These are phyloP conservation scores for Alternaria angustiovoidea DNA, from an alignment of 2,329 filamentous ascomycete species.

Conservation along the genomic window DNA sequence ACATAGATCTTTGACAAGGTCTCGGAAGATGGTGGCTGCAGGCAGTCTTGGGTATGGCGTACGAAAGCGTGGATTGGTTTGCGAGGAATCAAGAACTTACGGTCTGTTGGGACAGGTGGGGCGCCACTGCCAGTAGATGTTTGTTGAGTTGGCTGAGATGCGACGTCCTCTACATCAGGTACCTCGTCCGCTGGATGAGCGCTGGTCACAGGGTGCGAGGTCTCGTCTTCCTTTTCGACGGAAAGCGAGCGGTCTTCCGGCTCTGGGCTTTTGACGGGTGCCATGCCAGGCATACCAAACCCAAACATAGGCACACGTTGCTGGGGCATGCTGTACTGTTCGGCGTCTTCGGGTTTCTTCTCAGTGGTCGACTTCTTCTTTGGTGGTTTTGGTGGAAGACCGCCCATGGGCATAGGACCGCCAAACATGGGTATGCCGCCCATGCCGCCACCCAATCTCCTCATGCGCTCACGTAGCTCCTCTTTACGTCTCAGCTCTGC, in stretches of 20 bases:
- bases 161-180: conserved; percentile 64
- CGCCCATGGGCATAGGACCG: conserved; percentile 68
- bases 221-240: conserved; percentile 62
- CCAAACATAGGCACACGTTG: conserved; percentile 64
- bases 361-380: conserved; percentile 58
- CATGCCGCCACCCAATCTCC: conserved; percentile 98
- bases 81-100: conserved; percentile 57
- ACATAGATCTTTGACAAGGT: conserved; percentile 46
- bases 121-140: conserved; percentile 50
- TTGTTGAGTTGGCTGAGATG: conserved; percentile 53
- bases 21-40: conserved; percentile 37
- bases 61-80: conserved; percentile 39
- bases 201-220: conserved; percentile 53
- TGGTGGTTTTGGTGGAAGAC: conserved; percentile 49
- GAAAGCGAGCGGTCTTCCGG: conserved; percentile 52
- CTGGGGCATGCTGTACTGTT: conserved; percentile 39
- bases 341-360: conserved; percentile 48
- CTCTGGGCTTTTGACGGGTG: conserved; percentile 60
- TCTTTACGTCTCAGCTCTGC: conserved; percentile 85
- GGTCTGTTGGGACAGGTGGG: conserved; percentile 58
- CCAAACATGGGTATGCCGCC: conserved; percentile 88
- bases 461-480: conserved; percentile 93
- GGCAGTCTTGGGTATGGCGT: conserved; percentile 30
- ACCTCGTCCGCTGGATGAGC: conserved; percentile 57
- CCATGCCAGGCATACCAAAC: conserved; percentile 76